Evolutionary conservation across 1,284 basidiomycete species (phyloP), one percentile per base, ranked within the genome.

Genomic region (Pisolithus thermaeus): DNA sequence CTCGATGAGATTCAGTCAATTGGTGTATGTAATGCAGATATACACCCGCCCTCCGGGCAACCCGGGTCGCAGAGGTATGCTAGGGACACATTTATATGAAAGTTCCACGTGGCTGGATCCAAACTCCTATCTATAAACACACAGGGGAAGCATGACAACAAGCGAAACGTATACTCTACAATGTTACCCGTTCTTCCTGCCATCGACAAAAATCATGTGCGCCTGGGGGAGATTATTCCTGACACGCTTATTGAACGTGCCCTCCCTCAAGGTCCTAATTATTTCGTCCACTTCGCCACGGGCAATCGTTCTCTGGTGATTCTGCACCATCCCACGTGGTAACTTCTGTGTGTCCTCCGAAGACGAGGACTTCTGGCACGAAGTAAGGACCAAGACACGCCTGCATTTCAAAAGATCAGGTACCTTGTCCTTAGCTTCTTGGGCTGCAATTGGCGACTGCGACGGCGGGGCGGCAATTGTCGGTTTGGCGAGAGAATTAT

Each of bases 131-230:
- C 7, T 27, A 27, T 7, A 7, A 27, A 27, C 7, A 27, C 27
- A 27, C 4, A 7, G 27, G 27, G 27, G 27, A 27, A 27, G 27
- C 4, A 27, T 27, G 27, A 27, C 27, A 7, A 27, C 27, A 27
- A 20, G 27, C 7, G 7, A 27, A 27, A 22, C 38, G 20, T 8
- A 8, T 9, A 30, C 28, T 30, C 8, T 9, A 30, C 28, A 30
- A 30, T 3, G 11, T 30, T 30, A 30, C 28, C 28, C 28, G 9
- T 30, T 30, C 40, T 41, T 12, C 40, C 41, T 23, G 25, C 73
- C 72, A 58, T 92, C 90, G 42, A 90, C 59, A 61, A 93, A 92
- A 32, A 94, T 88, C 74, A 87, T 90, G 71, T 81, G 90, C 4
- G 78, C 73, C 30, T 73, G 67, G 30, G 55, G 49, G 43, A 4